phyloP scores from a whole-genome alignment of 371 early-diverging fungal species.

The Blakeslea trispora region DNA sequence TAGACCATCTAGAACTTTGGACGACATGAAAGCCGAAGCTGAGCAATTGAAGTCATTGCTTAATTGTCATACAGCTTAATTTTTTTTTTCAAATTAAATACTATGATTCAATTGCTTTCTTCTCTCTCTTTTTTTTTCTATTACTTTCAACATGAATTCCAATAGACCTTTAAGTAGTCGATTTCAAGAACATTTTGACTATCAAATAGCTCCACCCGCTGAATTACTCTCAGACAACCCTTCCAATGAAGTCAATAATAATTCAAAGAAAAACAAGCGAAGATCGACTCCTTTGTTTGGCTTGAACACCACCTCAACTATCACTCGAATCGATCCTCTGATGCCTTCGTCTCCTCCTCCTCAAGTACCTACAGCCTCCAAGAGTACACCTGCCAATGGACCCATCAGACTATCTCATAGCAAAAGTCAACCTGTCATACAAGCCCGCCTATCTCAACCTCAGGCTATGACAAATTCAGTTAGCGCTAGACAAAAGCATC shows the following conservation, averaged over 20 bases:
- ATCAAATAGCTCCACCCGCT: slow-evolving; percentile 7
- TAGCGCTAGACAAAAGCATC: background rate
- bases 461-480: background rate
- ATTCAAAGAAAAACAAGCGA: background rate
- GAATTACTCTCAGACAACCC: background rate
- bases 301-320: background rate
- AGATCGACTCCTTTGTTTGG: slow-evolving; percentile 4
- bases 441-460: background rate
- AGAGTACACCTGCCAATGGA: background rate
- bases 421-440: background rate
- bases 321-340: background rate
- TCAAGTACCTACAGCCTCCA: background rate
- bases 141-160: background rate
- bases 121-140: background rate
- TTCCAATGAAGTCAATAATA: background rate
- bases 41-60: slow-evolving; percentile 12
- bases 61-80: slow-evolving; percentile 2
- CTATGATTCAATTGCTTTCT: background rate
- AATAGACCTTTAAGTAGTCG: slow-evolving; percentile 9
- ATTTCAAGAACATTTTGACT: slow-evolving; percentile 15
- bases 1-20: slow-evolving; percentile 8
- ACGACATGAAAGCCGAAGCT: slow-evolving; percentile 16
- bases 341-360: background rate
- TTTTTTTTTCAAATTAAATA: background rate
- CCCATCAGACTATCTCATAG: background rate